A percentile compares a stretch with the other conserved stretches of the same genome.
Evolutionary conservation across 768 basidiomycete genomes (phyloP).

Genomic region (Termitomyces sp.): DNA sequence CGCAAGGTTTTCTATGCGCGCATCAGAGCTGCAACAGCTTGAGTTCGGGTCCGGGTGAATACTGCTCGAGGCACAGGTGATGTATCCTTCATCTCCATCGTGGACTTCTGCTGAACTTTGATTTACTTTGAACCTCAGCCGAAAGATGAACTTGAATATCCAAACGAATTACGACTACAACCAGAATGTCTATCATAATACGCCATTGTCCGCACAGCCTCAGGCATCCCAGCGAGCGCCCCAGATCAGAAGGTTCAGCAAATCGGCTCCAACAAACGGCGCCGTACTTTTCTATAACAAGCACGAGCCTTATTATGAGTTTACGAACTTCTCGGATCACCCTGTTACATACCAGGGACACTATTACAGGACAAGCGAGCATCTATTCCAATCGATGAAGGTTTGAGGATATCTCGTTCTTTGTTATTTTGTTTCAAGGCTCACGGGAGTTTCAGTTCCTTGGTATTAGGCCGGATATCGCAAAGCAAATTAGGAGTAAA

Average conservation of each 20-base stretch:
- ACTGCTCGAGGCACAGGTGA: background rate
- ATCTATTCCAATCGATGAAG: conserved; percentile 73
- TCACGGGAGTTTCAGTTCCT: conserved; percentile 42
- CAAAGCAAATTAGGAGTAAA: conserved; percentile 63
- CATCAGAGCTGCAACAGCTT: background rate
- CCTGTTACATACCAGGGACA: conserved; percentile 53
- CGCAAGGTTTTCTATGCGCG: background rate
- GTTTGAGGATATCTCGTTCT: conserved; percentile 21
- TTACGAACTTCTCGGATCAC: conserved; percentile 70
- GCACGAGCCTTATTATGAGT: conserved; percentile 56
- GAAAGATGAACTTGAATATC: background rate
- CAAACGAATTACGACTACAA: background rate
- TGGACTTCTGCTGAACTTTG: background rate
- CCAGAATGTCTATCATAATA: too few species aligned
- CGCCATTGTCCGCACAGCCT: conserved; percentile 3
- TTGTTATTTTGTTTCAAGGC: background rate
- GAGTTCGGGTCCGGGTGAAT: conserved; percentile 4
- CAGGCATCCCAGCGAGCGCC: background rate
- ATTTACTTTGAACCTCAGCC: background rate
- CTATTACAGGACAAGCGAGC: conserved; percentile 68
- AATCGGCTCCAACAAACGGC: conserved; percentile 15
- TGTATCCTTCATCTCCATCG: background rate
- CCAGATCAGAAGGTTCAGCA: background rate
- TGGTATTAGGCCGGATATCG: conserved; percentile 50
- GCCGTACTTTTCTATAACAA: conserved; percentile 62